These are phyloP conservation scores for Serpula lacrymans DNA, from an alignment of 768 basidiomycete genomes.

Conservation along the genomic window DNA sequence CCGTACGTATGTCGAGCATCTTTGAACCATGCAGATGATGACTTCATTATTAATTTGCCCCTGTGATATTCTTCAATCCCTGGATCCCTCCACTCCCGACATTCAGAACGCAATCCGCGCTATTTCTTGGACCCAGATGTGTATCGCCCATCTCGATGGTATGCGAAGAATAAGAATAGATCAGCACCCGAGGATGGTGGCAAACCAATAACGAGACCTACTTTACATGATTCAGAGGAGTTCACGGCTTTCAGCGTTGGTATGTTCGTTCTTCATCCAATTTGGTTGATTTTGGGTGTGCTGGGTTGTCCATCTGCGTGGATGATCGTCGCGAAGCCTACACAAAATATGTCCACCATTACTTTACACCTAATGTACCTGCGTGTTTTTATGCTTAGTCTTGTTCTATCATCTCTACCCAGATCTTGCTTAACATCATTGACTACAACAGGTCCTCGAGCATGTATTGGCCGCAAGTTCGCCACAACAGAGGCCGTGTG, in stretches of 20 bases:
- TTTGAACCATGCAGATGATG: too few species aligned
- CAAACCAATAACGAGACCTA: conserved; percentile 6
- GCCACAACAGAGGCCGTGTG: conserved; percentile 49
- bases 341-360: neutral
- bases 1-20: conserved; percentile 16
- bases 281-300: too few species aligned
- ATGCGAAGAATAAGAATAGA: conserved; percentile 16
- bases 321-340: too few species aligned
- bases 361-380: neutral
- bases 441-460: conserved; percentile 47
- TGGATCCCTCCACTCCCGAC: conserved; percentile 12
- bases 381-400: neutral
- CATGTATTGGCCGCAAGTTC: conserved; percentile 55
- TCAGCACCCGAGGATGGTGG: conserved; percentile 2
- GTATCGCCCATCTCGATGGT: conserved; percentile 38
- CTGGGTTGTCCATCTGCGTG: too few species aligned
- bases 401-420: neutral
- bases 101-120: conserved; percentile 33
- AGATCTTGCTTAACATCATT: conserved; percentile 12
- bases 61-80: conserved; percentile 1
- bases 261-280: too few species aligned
- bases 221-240: conserved; percentile 13
- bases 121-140: conserved; percentile 35
- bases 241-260: conserved; percentile 22
- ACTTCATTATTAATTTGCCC: neutral